Conservation (phyloP, 2,329 filamentous ascomycete species). For the Aspergillus awamori region DNA sequence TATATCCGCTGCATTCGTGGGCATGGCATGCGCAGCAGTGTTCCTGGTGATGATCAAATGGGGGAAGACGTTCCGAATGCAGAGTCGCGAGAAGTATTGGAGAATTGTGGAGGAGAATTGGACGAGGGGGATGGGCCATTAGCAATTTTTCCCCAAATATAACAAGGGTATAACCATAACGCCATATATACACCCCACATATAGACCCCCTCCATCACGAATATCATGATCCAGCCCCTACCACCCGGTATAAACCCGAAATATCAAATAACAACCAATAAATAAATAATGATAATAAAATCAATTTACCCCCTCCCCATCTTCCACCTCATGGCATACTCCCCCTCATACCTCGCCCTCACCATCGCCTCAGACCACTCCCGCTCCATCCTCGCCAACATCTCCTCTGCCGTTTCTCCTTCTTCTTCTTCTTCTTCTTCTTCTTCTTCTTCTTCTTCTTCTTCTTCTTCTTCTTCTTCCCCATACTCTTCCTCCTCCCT, state of each 20-base stretch:
- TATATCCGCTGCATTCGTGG: constrained; percentile 44
- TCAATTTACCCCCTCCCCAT: constrained; percentile 8
- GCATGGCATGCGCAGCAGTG: constrained; percentile 39
- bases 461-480: no score
- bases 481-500: not conserved
- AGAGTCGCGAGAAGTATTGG: constrained; percentile 43
- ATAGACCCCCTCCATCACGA: no score
- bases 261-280: not conserved
- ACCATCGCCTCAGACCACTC: constrained; percentile 36
- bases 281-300: no score
- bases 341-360: constrained; percentile 28
- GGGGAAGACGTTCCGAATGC: constrained; percentile 41
- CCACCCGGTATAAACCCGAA: no score
- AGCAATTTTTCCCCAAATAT: not conserved
- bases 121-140: constrained; percentile 39
- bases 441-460: no score
- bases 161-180: not conserved
- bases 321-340: constrained; percentile 23
- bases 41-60: constrained; percentile 46
- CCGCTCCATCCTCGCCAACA: constrained; percentile 28
- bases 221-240: not conserved
- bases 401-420: constrained; percentile 18
- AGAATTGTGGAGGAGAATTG: constrained; percentile 38
- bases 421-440: no score
- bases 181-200: not conserved